Percentiles rank a stretch among this genome's conserved stretches.
Conservation (phyloP, 768 basidiomycete genomes). For the Favolaschia claudopus region DNA sequence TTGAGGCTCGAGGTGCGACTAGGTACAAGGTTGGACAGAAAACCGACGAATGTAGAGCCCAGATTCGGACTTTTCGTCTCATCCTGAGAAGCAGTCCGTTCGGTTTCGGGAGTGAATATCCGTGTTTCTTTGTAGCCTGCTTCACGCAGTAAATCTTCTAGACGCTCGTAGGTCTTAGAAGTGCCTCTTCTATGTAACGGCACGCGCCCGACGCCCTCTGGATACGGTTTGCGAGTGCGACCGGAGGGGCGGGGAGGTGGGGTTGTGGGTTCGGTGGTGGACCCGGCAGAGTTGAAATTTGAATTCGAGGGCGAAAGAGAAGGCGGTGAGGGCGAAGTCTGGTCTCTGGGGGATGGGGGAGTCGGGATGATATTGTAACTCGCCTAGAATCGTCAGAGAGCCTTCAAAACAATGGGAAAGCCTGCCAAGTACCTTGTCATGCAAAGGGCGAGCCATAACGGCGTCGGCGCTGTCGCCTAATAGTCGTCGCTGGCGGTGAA, state of each 20-base stretch:
- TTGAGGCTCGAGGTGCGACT: slow-evolving; percentile 31
- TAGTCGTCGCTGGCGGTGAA: no score
- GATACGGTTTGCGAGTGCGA: slow-evolving; percentile 58
- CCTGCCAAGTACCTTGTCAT: slow-evolving; percentile 20
- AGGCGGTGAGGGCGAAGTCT: slow-evolving; percentile 40
- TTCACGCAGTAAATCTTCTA: slow-evolving; percentile 86
- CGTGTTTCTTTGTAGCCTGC: slow-evolving; percentile 94
- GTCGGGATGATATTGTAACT: slow-evolving; percentile 37
- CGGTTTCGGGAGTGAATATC: slow-evolving; percentile 85
- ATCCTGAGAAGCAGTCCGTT: slow-evolving; percentile 49
- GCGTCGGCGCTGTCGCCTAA: no score
- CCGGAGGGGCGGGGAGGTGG: slow-evolving; percentile 53
- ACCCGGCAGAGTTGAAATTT: slow-evolving; percentile 41
- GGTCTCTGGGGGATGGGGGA: slow-evolving; percentile 40
- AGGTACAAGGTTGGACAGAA: slow-evolving; percentile 69
- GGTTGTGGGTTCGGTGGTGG: slow-evolving; percentile 50
- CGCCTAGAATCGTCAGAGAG: slow-evolving; percentile 23
- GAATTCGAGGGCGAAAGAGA: slow-evolving; percentile 51
- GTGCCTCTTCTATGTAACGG: slow-evolving; percentile 82
- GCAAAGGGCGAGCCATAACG: slow-evolving; percentile 23
- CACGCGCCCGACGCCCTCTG: slow-evolving; percentile 66
- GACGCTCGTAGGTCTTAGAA: slow-evolving; percentile 80
- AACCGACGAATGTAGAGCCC: slow-evolving; percentile 68
- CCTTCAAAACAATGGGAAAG: not conserved
- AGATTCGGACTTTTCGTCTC: slow-evolving; percentile 46